Base-by-base conservation (phyloP, 2,329 filamentous ascomycete species). In the Penicillium corylophilum region DNA sequence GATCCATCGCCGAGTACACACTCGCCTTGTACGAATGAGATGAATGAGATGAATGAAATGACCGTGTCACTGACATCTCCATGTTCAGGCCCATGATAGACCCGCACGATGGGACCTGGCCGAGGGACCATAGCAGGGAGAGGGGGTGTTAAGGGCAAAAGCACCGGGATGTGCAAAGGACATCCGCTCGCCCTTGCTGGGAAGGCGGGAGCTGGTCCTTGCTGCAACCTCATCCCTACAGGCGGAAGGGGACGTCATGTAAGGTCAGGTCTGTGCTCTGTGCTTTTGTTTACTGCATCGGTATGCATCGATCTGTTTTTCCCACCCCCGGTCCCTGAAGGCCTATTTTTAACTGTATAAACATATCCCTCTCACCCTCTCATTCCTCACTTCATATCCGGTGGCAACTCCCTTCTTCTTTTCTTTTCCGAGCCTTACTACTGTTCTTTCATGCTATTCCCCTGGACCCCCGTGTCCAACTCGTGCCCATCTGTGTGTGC, bases 201-300 rank as follows among this genome's bases (percentile, higher is more conserved):
- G 48, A 42, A 50, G 54, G 60, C 56, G 62, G 59, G 64, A 66
- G 54, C 56, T 57, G 61, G 64, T 57, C 61, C 62, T 62, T 63
- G 57, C 59, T 60, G 57, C 56, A 55, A 46, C 54, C 48, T 58
- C 64, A 67, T 69, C 63, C 67, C 68, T 66, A 65, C 38, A 33
- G 43, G 50, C 58, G 62, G 62, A 69, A 66, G 64, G 62, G 62
- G 55, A 65, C 60, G 54, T 54, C 57, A 72, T 72, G 70, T 67
- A 73, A 72, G 70, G 69, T 65, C 62, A 62, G 60, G 64, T 68
- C 69, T 62, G 66, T 71, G 68, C 65, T 58, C 51, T 43, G 58
- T 61, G 52, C 59, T 63, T 69, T 65, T 72, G 70, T 73, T 72
- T 72, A 71, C 62, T 66, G 63, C 68, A 69, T 66, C 68, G 70